These are phyloP conservation scores for Lentinus polychrous DNA, from an alignment of 1,284 basidiomycete species.

Conservation along the genomic window DNA sequence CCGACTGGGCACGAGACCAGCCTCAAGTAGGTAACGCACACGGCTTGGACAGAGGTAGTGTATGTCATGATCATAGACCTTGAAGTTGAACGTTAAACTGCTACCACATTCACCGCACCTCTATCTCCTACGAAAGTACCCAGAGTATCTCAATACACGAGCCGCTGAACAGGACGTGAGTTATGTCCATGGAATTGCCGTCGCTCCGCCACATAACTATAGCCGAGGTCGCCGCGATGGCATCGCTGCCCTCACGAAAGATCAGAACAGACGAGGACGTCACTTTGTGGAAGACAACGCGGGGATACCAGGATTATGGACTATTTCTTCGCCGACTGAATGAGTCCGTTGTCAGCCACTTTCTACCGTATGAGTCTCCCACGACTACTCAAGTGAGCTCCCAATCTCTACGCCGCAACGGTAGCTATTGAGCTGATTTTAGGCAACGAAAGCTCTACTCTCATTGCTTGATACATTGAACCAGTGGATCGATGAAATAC, in stretches of 20 bases:
- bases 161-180: no score
- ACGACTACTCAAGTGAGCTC: conserved; percentile 6
- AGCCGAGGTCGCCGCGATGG: conserved; percentile 23
- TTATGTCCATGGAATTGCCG: conserved; percentile 18
- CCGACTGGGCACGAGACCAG: no score
- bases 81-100: no score
- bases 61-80: no score
- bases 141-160: no score
- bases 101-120: no score
- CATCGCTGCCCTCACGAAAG: conserved; percentile 25
- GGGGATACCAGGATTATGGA: conserved; percentile 65
- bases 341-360: conserved; percentile 63
- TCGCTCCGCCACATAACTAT: conserved; percentile 38
- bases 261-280: conserved; percentile 71
- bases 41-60: no score
- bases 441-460: conserved; percentile 37
- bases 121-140: no score
- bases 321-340: conserved; percentile 69
- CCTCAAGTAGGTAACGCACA: no score
- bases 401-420: conserved; percentile 1
- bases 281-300: conserved; percentile 56
- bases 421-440: conserved; percentile 8
- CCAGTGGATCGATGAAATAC: conserved; percentile 79
- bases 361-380: conserved; percentile 33
- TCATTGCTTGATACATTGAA: conserved; percentile 65